phyloP scores from a whole-genome alignment of 2,329 filamentous ascomycete species.

The Exophiala xenobiotica region DNA sequence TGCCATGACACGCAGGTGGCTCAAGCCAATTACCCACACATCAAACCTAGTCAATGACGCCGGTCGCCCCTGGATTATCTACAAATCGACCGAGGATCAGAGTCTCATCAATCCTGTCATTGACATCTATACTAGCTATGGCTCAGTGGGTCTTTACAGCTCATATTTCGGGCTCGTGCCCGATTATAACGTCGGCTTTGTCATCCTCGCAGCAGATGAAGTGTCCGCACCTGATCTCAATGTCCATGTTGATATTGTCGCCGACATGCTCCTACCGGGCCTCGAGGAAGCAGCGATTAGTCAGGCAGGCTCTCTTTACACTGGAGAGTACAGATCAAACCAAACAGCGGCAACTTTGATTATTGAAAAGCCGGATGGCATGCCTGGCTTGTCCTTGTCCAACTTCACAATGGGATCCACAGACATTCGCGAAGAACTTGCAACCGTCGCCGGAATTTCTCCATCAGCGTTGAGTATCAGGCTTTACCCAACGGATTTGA shows the following conservation, averaged over 20 bases:
- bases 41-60: constrained; percentile 35
- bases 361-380: constrained; percentile 24
- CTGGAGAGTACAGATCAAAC: constrained; percentile 31
- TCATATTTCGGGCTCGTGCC: constrained; percentile 38
- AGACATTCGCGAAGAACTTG: constrained; percentile 18
- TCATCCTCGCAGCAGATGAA: constrained; percentile 34
- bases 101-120: constrained; percentile 29
- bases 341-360: constrained; percentile 22
- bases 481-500: constrained; percentile 13
- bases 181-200: constrained; percentile 38
- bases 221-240: constrained; percentile 25
- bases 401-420: constrained; percentile 18
- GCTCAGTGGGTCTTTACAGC: constrained; percentile 36
- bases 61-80: constrained; percentile 48
- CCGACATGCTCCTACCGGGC: constrained; percentile 29
- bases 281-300: constrained; percentile 32
- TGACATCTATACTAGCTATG: constrained; percentile 39
- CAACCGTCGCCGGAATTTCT: constrained; percentile 8
- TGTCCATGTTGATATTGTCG: constrained; percentile 34
- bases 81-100: constrained; percentile 7
- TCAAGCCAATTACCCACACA: constrained; percentile 45
- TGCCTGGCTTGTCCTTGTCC: constrained; percentile 17
- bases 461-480: constrained; percentile 25
- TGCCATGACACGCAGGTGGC: constrained; percentile 44
- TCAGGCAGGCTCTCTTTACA: constrained; percentile 32